Evolutionary conservation across 2,329 filamentous ascomycete species (phyloP), one percentile per base, ranked within the genome.

Genomic region (Madurella mycetomatis): DNA sequence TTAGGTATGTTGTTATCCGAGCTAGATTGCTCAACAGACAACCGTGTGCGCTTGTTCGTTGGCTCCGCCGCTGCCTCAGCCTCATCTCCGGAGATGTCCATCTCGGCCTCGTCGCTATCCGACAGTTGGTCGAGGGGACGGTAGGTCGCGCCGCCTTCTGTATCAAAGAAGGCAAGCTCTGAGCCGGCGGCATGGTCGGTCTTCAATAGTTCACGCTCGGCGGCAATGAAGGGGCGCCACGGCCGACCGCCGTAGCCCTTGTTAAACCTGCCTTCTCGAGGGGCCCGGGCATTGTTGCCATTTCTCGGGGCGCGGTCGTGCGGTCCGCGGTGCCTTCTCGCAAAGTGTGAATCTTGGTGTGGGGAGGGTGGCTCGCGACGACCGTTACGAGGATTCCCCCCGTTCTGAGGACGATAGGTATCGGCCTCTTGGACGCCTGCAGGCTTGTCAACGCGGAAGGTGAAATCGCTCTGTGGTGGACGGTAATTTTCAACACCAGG

Each of bases 71-170:
- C 53, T 58, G 73, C 75, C 0, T 70, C 70, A 11, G 69, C 70
- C 15, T 71, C 73, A 41, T 73, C 71, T 34, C 79, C 79, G 0
- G 82, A 85, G 5, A 84, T 80, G 43, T 85, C 82, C 82, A 86
- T 86, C 2, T 77, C 82, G 13, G 82, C 75, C 66, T 86, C 83
- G 47, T 82, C 80, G 58, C 82, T 83, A 59, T 86, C 82, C 0
- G 82, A 84, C 25, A 86, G 68, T 15, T 84, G 78, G 34, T 83
- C 79, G 5, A 84, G 47, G 37, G 78, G 67, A 48, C 76, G 74
- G 62, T 80, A 86, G 43, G 78, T 83, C 12, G 75, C 74, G 5
- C 73, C 72, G 1, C 68, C 73, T 2, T 74, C 70, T 7, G 65
- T 68, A 53, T 79, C 73, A 11, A 74, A 75, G 16, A 82, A 70